Conservation (phyloP, 129 eudicot species). For the Escallonia herrerae region DNA sequence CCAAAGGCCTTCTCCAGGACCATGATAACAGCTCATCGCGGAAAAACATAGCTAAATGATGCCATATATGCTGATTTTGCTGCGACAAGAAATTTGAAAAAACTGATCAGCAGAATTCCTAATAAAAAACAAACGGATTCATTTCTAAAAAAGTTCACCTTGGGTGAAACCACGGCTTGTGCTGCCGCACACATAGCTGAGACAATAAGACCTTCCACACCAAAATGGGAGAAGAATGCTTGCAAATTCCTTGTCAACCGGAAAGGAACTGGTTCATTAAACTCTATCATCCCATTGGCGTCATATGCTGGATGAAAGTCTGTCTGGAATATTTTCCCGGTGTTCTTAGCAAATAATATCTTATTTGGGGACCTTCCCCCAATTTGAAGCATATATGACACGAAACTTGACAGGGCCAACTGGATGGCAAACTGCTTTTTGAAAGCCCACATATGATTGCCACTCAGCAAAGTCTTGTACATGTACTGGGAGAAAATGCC, state of each 20-base stretch:
- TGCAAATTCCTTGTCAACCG: conserved; percentile 89
- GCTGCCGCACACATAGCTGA: conserved; percentile 98
- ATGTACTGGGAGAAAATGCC: conserved; percentile 93
- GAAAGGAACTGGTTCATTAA: conserved; percentile 94
- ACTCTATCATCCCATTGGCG: conserved; percentile 94
- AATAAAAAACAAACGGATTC: background rate
- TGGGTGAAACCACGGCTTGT: conserved; percentile 93
- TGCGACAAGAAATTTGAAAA: conserved; percentile 26
- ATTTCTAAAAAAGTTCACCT: conserved; percentile 35
- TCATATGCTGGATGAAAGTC: conserved; percentile 99
- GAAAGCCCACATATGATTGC: conserved; percentile 95
- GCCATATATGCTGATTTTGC: conserved; percentile 96
- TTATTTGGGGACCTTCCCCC: conserved; percentile 99
- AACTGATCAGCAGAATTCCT: too few species aligned
- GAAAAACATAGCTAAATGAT: conserved; percentile 97
- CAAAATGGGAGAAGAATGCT: conserved; percentile 90
- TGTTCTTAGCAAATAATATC: conserved; percentile 85
- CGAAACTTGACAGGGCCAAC: conserved; percentile 91
- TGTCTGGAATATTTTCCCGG: conserved; percentile 91
- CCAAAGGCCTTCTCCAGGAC: conserved; percentile 96
- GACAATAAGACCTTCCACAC: conserved; percentile 89
- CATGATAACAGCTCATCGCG: conserved; percentile 95
- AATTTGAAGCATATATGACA: conserved; percentile 88
- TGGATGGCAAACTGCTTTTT: conserved; percentile 97
- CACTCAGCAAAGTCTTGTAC: conserved; percentile 79